Conservation (phyloP, 1,139 yeast genomes). For the Kazachstania sp. region DNA sequence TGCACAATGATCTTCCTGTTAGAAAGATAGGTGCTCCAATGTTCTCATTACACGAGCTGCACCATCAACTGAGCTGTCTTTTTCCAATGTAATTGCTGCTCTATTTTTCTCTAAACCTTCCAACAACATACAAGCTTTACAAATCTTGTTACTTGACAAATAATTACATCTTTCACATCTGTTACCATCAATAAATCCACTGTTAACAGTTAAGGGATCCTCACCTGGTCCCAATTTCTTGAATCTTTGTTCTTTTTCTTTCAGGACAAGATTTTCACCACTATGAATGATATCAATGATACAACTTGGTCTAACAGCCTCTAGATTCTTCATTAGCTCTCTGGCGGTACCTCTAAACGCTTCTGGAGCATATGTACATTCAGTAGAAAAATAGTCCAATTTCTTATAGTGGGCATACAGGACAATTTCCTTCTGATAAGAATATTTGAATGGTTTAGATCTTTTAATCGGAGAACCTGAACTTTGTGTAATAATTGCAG, state of each 20-base stretch:
- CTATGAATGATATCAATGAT: constrained; percentile 90
- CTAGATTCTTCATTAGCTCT: constrained; percentile 80
- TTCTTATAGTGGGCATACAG: constrained; percentile 94
- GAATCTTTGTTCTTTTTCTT: constrained; percentile 17
- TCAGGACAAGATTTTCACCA: constrained; percentile 77
- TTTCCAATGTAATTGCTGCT: constrained; percentile 51
- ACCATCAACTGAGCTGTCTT: constrained; percentile 45
- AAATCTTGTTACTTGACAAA: constrained; percentile 73
- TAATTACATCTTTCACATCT: constrained; percentile 88
- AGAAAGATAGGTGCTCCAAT: constrained; percentile 54
- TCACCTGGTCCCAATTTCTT: constrained; percentile 34
- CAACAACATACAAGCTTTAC: constrained; percentile 86
- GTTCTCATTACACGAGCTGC: constrained; percentile 63
- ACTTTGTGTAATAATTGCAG: constrained; percentile 74
- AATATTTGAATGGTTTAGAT: constrained; percentile 90
- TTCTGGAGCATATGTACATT: constrained; percentile 96
- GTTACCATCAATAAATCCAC: constrained; percentile 48
- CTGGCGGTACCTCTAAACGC: constrained; percentile 98
- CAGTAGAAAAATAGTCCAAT: constrained; percentile 92
- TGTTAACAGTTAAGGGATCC: constrained; percentile 1
- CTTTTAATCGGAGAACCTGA: constrained; percentile 77
- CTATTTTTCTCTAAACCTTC: constrained; percentile 76
- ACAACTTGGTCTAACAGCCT: constrained; percentile 84
- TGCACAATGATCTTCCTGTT: too few relatives aligned
- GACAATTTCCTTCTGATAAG: constrained; percentile 96